Base-by-base conservation (phyloP, 768 basidiomycete genomes). In the Naematelia aurantialba region DNA sequence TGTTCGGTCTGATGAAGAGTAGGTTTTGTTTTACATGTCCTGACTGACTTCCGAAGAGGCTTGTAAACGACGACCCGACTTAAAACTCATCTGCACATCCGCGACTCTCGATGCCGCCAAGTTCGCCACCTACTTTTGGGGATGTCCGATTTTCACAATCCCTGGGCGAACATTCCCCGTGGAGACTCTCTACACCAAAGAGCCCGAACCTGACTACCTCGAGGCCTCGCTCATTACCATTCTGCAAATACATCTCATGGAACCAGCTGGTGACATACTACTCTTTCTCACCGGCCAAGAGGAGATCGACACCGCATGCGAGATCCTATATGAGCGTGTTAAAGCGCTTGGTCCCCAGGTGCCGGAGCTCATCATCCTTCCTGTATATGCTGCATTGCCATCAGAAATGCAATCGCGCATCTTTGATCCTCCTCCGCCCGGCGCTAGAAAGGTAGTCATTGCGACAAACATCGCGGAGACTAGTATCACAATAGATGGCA, bases 381-480 rank as follows among this genome's bases (percentile, higher is more conserved):
- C 96, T 26, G 94, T 99, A 63, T 99, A 99, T 78, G 97, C 94
- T 30, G 92, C 94, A 52, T 85, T 98, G 17, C 93, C 96, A 3
- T 98, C 94, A 3, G 94, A 97, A 78, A 92, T 97, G 55, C 96
- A 99, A 78, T 97, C 92, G 5, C 84, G 90, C 27, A 94, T 99
- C 42, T 99, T 99, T 78, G 96, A 98, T 60, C 92, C 94, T 4
- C 91, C 96, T 0, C 96, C 96, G 4, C 92, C 92, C 17, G 96
- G 96, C 49, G 87, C 94, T n/a, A 89, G 96, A 60, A 99, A 99
- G 80, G 91, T 94, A 62, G 92, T 98, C 72, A 90, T 99, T 67
- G 94, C 96, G n/a, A 99, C 96, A 24, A 99, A 98, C 77, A 93
- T 97, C 55, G 96, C 96, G 1, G 96, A 99, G 81, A 98, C 96